Conservation (phyloP, 805 yeast species). For the Candida railenensis region DNA sequence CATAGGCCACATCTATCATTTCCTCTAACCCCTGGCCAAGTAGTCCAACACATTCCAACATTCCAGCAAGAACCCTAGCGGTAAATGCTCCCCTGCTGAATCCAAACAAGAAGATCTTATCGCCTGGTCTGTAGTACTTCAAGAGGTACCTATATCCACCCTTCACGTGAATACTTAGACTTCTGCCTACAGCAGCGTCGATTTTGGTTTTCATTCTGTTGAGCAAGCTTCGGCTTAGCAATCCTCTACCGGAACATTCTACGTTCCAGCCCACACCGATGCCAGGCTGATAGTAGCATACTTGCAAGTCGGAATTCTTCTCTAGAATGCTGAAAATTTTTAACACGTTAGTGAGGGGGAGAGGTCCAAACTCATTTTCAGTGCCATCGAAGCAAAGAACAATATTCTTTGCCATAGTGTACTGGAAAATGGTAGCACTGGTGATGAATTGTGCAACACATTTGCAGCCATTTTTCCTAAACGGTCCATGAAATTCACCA, state of each 20-base stretch:
- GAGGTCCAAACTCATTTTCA: slow-evolving; percentile 53
- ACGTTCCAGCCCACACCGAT: slow-evolving; percentile 53
- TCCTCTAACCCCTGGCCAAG: slow-evolving; percentile 54
- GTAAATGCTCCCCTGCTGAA: slow-evolving; percentile 65
- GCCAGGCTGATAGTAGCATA: slow-evolving; percentile 70
- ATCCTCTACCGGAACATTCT: slow-evolving; percentile 25
- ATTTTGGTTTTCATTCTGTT: slow-evolving; percentile 11
- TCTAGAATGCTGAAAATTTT: slow-evolving; percentile 53
- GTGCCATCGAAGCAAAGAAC: slow-evolving; percentile 67
- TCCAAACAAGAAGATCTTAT: slow-evolving; percentile 56
- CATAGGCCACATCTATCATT: slow-evolving; percentile 61
- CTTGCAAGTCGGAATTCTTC: slow-evolving; percentile 41
- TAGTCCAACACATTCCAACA: slow-evolving; percentile 65
- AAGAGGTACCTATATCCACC: slow-evolving; percentile 56
- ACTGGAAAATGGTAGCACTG: neutral
- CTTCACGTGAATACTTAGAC: slow-evolving; percentile 55
- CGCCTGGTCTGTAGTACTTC: slow-evolving; percentile 48
- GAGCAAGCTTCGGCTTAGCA: neutral
- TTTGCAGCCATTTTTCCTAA: neutral
- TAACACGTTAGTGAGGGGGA: slow-evolving; percentile 54
- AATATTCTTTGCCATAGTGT: slow-evolving; percentile 28
- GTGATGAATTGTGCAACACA: neutral
- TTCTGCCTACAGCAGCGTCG: slow-evolving; percentile 52
- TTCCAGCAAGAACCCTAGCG: slow-evolving; percentile 62
- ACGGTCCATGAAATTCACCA: neutral